Percentiles rank a stretch among this genome's conserved stretches.
These are phyloP conservation scores for Pythium monospermum DNA, from an alignment of 352 stramenopile species.

Conservation along the genomic window DNA sequence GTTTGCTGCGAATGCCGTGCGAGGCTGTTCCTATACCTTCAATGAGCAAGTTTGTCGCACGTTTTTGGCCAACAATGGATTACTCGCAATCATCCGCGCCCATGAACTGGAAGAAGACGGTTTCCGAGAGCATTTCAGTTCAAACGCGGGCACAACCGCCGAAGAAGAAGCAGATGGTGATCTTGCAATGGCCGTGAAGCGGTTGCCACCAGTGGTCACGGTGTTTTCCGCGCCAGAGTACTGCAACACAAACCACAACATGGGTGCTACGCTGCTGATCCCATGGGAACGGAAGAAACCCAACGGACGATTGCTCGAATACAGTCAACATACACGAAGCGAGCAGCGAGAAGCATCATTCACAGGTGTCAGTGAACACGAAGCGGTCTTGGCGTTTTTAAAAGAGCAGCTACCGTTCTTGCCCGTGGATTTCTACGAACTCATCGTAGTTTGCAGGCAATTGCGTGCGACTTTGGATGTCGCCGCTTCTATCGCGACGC, in stretches of 20 bases:
- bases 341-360: slow-evolving; percentile 49
- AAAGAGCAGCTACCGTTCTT: slow-evolving; percentile 62
- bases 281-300: slow-evolving; percentile 34
- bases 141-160: no score
- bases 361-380: slow-evolving; percentile 42
- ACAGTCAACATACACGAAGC: slow-evolving; percentile 68
- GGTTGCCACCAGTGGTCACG: slow-evolving; percentile 66
- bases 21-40: slow-evolving; percentile 81
- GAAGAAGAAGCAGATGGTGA: neutral
- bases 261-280: slow-evolving; percentile 68
- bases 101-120: slow-evolving; percentile 78
- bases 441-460: slow-evolving; percentile 58
- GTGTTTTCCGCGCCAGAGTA: slow-evolving; percentile 85
- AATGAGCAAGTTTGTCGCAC: slow-evolving; percentile 54
- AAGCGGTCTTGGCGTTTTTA: slow-evolving; percentile 49
- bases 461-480: slow-evolving; percentile 43
- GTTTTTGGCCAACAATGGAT: slow-evolving; percentile 61
- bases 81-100: slow-evolving; percentile 69
- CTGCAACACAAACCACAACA: slow-evolving; percentile 81
- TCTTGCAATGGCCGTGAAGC: neutral
- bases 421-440: slow-evolving; percentile 72
- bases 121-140: slow-evolving; percentile 71
- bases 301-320: slow-evolving; percentile 39
- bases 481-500: slow-evolving; percentile 15
- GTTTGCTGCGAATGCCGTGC: slow-evolving; percentile 60